Conservation (phyloP, 2,329 filamentous ascomycete genomes). For the Ilyonectria destructans region DNA sequence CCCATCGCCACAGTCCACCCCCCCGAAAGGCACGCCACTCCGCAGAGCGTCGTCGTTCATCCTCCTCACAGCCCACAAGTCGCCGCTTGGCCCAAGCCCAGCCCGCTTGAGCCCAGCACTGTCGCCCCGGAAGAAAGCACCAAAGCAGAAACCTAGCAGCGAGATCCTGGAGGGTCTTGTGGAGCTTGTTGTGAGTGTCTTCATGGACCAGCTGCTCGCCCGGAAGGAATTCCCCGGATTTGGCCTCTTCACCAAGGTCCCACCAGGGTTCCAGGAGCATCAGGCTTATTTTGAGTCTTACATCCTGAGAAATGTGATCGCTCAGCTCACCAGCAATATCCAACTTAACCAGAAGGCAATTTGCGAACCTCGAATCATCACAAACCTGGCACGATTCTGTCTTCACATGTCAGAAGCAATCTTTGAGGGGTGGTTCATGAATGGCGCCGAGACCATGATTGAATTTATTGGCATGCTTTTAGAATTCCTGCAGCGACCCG, state of each 20-base stretch:
- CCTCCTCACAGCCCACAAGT: conserved; percentile 82
- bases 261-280: conserved; percentile 93
- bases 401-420: conserved; percentile 89
- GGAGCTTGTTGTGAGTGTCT: conserved; percentile 84
- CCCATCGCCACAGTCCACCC: conserved; percentile 63
- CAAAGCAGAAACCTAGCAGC: conserved; percentile 72
- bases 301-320: conserved; percentile 82
- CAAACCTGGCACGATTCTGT: conserved; percentile 87
- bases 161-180: conserved; percentile 83
- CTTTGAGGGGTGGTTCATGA: conserved; percentile 97
- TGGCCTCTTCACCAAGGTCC: conserved; percentile 87
- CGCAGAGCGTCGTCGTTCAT: conserved; percentile 93
- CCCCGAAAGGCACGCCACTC: conserved; percentile 73
- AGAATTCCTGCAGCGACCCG: conserved; percentile 90
- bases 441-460: conserved; percentile 86
- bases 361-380: conserved; percentile 86
- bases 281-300: conserved; percentile 97
- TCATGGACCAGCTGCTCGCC: conserved; percentile 87
- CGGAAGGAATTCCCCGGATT: conserved; percentile 95
- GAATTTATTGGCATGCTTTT: conserved; percentile 90
- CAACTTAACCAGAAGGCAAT: conserved; percentile 81
- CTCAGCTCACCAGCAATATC: conserved; percentile 79
- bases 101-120: conserved; percentile 70
- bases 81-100: conserved; percentile 70
- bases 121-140: conserved; percentile 61